Percentiles rank a stretch among this genome's conserved stretches.
These are phyloP conservation scores for Celoporthe dispersa DNA, from an alignment of 2,329 filamentous ascomycete species.

Conservation along the genomic window DNA sequence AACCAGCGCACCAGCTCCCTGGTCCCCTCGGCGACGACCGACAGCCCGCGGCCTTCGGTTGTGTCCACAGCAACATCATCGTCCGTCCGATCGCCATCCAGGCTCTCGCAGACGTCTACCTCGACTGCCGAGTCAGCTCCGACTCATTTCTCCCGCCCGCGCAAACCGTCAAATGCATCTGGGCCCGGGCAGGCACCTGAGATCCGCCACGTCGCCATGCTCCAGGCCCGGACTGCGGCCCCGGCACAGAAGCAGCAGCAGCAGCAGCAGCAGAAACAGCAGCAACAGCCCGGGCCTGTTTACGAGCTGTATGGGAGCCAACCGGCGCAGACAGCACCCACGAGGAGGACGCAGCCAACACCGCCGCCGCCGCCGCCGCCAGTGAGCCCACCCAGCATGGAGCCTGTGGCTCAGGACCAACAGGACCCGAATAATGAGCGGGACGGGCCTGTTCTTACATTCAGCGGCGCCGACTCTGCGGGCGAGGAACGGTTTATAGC, in stretches of 20 bases:
- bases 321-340: slow-evolving; percentile 32
- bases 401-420: slow-evolving; percentile 50
- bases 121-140: slow-evolving; percentile 25
- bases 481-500: slow-evolving; percentile 56
- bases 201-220: slow-evolving; percentile 26
- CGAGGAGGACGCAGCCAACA: slow-evolving; percentile 43
- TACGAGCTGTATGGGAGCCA: slow-evolving; percentile 27
- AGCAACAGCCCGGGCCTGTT: slow-evolving; percentile 16
- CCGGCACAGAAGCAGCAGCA: slow-evolving; percentile 12
- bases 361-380: slow-evolving; percentile 40
- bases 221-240: slow-evolving; percentile 19
- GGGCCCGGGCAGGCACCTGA: slow-evolving; percentile 15
- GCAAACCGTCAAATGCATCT: slow-evolving; percentile 1
- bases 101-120: slow-evolving; percentile 34
- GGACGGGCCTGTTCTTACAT: slow-evolving; percentile 42
- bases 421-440: slow-evolving; percentile 25
- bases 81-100: slow-evolving; percentile 40
- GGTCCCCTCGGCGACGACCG: slow-evolving; percentile 28
- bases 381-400: slow-evolving; percentile 55
- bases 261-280: background rate
- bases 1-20: slow-evolving; percentile 39
- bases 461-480: slow-evolving; percentile 29
- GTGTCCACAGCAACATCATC: slow-evolving; percentile 40
- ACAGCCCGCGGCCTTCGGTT: slow-evolving; percentile 43
- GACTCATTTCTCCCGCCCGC: slow-evolving; percentile 25